These are phyloP conservation scores for Diddensiella caesifluorescens DNA, from an alignment of 805 yeast genomes.

Conservation along the genomic window DNA sequence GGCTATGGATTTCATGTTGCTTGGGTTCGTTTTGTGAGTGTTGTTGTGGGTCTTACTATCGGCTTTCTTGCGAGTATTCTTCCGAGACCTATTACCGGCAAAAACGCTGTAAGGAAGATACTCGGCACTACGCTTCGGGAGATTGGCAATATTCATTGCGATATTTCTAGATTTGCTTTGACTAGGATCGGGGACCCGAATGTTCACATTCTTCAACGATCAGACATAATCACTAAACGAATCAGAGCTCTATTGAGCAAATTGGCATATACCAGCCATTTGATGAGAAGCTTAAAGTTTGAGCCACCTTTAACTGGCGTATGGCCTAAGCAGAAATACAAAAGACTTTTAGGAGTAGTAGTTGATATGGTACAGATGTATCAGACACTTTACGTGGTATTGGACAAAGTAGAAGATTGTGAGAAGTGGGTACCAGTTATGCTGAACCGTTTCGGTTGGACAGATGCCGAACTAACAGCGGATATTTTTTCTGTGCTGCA, in stretches of 20 bases:
- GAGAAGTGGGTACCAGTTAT: constrained; percentile 20
- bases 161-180: constrained; percentile 29
- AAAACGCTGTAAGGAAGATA: constrained; percentile 27
- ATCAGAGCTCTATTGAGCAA: constrained; percentile 15
- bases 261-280: constrained; percentile 9
- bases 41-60: constrained; percentile 28
- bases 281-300: constrained; percentile 23
- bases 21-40: constrained; percentile 33
- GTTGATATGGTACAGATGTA: constrained; percentile 26
- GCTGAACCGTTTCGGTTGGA: constrained; percentile 29
- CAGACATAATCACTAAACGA: constrained; percentile 22
- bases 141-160: constrained; percentile 29
- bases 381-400: constrained; percentile 23
- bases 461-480: constrained; percentile 24
- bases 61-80: constrained; percentile 30
- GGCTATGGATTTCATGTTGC: constrained; percentile 31
- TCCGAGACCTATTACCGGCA: constrained; percentile 32
- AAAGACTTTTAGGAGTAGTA: constrained; percentile 24
- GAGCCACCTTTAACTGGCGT: constrained; percentile 34
- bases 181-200: constrained; percentile 21
- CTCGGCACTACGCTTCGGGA: constrained; percentile 24
- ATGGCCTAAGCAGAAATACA: constrained; percentile 32
- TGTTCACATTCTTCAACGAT: constrained; percentile 22
- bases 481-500: constrained; percentile 29
- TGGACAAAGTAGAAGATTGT: constrained; percentile 28